Percentiles rank a stretch among this genome's conserved stretches.
phyloP scores from a whole-genome alignment of 257 asterid species.

The Solanum infundibuliforme region DNA sequence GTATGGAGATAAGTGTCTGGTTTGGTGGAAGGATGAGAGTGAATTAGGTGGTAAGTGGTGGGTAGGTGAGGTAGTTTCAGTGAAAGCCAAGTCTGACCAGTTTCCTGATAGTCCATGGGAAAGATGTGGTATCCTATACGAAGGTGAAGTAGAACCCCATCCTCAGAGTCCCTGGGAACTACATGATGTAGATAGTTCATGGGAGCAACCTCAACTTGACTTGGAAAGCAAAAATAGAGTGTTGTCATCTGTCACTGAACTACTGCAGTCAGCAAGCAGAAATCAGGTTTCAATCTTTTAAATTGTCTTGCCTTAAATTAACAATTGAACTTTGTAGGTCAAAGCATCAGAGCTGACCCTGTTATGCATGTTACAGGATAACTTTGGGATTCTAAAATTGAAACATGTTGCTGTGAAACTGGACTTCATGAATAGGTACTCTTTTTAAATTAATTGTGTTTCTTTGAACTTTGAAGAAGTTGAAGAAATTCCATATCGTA shows the following conservation, averaged over 20 bases:
- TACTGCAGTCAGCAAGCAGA: constrained; percentile 30
- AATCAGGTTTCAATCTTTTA: constrained; percentile 40
- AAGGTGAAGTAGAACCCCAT: constrained; percentile 22
- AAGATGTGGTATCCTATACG: constrained; percentile 47
- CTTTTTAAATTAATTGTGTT: not conserved
- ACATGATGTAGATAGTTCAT: constrained; percentile 41
- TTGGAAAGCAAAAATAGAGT: constrained; percentile 27
- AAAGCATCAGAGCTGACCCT: not conserved
- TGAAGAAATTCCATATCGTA: not conserved
- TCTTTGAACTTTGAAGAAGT: not conserved
- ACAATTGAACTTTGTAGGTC: not conserved
- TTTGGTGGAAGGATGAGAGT: constrained; percentile 80
- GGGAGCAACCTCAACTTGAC: constrained; percentile 51
- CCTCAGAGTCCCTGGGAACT: constrained; percentile 92
- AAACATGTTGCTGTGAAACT: constrained; percentile 47
- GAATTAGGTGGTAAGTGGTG: constrained; percentile 71
- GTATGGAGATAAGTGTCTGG: constrained; percentile 48
- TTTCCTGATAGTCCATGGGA: constrained; percentile 97
- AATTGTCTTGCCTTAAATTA: not conserved
- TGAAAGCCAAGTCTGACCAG: constrained; percentile 40
- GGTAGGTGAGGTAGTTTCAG: constrained; percentile 53
- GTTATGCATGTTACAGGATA: constrained; percentile 51
- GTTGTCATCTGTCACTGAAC: constrained; percentile 25
- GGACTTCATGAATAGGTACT: constrained; percentile 75
- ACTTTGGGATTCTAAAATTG: constrained; percentile 49